These are phyloP conservation scores for Coffea canephora DNA, from an alignment of 257 asterid genomes.

Conservation along the genomic window DNA sequence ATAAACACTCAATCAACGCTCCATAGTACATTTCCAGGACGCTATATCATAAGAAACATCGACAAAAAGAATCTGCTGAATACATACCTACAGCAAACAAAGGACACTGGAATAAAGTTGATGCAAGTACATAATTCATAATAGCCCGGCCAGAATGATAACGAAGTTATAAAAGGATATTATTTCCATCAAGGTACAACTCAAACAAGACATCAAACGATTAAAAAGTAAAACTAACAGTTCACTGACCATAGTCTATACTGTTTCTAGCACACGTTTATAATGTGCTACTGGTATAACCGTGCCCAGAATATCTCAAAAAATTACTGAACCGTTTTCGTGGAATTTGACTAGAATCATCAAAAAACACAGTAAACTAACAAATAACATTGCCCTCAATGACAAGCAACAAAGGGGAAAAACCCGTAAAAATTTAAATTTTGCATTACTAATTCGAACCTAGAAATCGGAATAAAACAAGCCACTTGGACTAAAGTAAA, in stretches of 20 bases:
- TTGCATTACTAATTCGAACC: neutral
- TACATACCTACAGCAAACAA: neutral
- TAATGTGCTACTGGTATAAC: neutral
- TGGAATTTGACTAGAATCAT: neutral
- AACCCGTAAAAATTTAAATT: neutral
- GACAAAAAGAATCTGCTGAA: neutral
- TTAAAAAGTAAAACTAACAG: neutral
- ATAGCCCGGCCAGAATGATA: neutral
- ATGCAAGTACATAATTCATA: neutral
- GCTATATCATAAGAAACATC: neutral
- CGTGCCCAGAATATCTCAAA: too few relatives aligned
- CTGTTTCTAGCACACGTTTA: conserved; percentile 4
- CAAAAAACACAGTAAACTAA: neutral
- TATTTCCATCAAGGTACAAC: neutral
- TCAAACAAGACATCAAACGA: neutral
- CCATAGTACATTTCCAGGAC: neutral
- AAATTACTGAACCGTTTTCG: neutral
- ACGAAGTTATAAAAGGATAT: neutral
- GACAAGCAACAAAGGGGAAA: neutral
- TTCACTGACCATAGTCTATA: neutral
- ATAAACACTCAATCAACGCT: neutral
- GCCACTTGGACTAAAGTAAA: neutral
- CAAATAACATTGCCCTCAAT: neutral
- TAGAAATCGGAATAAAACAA: neutral
- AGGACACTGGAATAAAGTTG: neutral